Evolutionary conservation across 805 yeast species (phyloP), one percentile per base, ranked within the genome.

Genomic region (Yarrowia sp.): DNA sequence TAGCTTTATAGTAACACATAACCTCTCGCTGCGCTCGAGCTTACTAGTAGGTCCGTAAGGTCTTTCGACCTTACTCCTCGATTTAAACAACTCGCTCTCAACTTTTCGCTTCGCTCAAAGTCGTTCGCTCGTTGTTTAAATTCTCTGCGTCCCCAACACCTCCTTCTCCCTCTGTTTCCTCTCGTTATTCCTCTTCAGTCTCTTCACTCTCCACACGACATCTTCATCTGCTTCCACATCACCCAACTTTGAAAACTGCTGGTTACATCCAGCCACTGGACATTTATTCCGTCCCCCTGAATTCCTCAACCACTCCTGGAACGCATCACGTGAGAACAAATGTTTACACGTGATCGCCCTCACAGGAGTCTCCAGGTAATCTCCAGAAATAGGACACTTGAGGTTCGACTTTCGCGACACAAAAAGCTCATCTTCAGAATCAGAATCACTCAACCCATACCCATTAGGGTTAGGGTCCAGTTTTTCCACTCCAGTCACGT

Each of bases 341-440:
- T 58, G 64, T 7, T 18, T 18, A 22, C 64, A 43, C 0, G 8
- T 13, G 2, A 32, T n/a, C 2, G 64, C 41, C 4, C 50, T 14
- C 1, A 58, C 51, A 7, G 64, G 51, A 13, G 32, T 32, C 33
- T 58, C 43, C 1, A 58, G 43, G 4, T 44, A 58, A n/a, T 33
- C 51, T 4, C 51, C 33, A 1, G 64, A 10, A 9, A 58, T 43
- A 15, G 64, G 64, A 22, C 64, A 58, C 51, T 58, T 58, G 42
- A 58, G 64, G 8, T 41, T 32, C 31, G 63, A 15, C 36, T 51
- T 51, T 51, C 60, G 44, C 1, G 60, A 38, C 18, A 51, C 60
- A 38, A 39, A 51, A n/a, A 51, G 33, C n/a, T 51, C 60, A 14
- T 51, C 60, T 9, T 51, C 60, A 10, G 22, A n/a, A 14, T 51